Percentiles rank a stretch among this genome's conserved stretches.
Conservation (phyloP, 2,329 filamentous ascomycete genomes). For the Pyrenochaeta sp. region DNA sequence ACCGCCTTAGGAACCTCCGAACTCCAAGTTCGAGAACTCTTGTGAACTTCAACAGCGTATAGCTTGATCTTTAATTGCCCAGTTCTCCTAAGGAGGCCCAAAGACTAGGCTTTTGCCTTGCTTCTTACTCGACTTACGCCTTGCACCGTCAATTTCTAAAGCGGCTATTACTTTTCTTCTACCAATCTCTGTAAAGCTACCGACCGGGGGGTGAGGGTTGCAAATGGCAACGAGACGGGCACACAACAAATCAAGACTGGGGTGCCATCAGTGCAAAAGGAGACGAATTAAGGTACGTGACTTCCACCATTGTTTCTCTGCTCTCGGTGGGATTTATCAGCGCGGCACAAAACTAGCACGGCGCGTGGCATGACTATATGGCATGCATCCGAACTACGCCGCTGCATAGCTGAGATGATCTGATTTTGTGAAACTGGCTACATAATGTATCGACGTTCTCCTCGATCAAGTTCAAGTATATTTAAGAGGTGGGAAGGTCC, state of each 20-base stretch:
- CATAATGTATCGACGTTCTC: neutral
- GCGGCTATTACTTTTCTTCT: slow-evolving; percentile 1
- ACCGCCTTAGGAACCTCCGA: slow-evolving; percentile 16
- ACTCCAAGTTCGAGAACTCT: slow-evolving; percentile 1
- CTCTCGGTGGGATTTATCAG: neutral
- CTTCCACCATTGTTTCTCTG: neutral
- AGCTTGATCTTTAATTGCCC: neutral
- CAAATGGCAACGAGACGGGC: slow-evolving; percentile 41
- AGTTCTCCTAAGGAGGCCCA: slow-evolving; percentile 1
- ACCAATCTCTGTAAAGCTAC: slow-evolving; percentile 10
- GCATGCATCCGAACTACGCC: neutral
- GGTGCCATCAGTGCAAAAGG: slow-evolving; percentile 46
- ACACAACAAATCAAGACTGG: slow-evolving; percentile 48
- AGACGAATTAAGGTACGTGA: slow-evolving; percentile 46
- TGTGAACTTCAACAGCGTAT: slow-evolving; percentile 19
- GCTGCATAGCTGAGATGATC: neutral
- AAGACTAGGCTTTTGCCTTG: neutral
- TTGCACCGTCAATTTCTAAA: neutral
- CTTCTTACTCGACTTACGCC: neutral
- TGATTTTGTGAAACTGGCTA: neutral
- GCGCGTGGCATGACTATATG: neutral
- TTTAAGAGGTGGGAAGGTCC: neutral
- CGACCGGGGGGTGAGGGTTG: slow-evolving; percentile 2
- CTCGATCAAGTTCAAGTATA: neutral
- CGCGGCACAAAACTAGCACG: neutral